Evolutionary conservation across 2,329 filamentous ascomycete species (phyloP).

Genomic region (Epichloe gansuensis): DNA sequence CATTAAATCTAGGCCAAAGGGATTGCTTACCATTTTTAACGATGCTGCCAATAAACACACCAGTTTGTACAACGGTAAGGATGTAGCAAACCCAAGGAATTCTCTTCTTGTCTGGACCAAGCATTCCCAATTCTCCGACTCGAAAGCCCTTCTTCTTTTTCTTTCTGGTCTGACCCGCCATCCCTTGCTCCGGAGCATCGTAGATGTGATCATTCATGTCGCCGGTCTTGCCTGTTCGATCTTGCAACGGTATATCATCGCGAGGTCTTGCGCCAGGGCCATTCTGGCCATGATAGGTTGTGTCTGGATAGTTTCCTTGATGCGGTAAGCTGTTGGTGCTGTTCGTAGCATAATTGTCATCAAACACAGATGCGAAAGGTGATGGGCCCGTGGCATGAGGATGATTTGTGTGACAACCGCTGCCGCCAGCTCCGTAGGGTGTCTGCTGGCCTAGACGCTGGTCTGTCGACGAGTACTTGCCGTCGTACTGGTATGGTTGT

Average conservation of each 20-base stretch:
- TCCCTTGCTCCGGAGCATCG: conserved; percentile 32
- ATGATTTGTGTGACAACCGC: conserved; percentile 9
- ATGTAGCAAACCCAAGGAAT: conserved; percentile 74
- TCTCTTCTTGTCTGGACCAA: conserved; percentile 40
- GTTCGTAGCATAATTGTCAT: conserved; percentile 51
- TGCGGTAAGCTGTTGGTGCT: conserved; percentile 27
- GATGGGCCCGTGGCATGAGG: conserved; percentile 27
- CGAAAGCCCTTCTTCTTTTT: conserved; percentile 33
- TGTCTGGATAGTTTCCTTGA: conserved; percentile 34
- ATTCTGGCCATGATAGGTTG: conserved; percentile 41
- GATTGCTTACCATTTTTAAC: conserved; percentile 61
- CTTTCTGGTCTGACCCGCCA: conserved; percentile 13
- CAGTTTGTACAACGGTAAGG: conserved; percentile 63
- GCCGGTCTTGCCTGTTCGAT: conserved; percentile 30
- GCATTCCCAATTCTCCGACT: conserved; percentile 48
- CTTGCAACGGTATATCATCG: conserved; percentile 46
- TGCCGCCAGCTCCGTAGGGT: conserved; percentile 16
- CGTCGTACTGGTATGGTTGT: conserved; percentile 25
- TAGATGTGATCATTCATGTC: conserved; percentile 47
- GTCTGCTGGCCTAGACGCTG: conserved; percentile 2
- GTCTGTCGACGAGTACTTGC: conserved; percentile 9
- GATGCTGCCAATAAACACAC: conserved; percentile 81
- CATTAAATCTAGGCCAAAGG: not conserved
- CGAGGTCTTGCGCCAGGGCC: conserved; percentile 20
- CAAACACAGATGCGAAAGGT: conserved; percentile 54